Conservation (phyloP, 345 rosid genomes). For the Eucalyptus melliodora region DNA sequence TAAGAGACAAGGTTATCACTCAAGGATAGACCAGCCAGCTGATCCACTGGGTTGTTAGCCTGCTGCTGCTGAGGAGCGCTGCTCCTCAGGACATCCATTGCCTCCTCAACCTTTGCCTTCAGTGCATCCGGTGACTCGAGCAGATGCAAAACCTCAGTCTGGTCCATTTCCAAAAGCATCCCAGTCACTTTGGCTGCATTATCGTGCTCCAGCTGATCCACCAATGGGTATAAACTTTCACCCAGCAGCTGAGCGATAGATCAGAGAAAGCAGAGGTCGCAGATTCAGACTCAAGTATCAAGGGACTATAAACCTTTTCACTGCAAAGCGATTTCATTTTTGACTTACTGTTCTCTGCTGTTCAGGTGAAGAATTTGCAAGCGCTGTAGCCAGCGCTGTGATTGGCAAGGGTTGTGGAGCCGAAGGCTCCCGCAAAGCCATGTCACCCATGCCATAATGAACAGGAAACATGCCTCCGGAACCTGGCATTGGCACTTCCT, state of each 20-base stretch:
- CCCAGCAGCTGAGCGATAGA: constrained; percentile 44
- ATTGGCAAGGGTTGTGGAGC: constrained; percentile 41
- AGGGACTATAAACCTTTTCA: background rate
- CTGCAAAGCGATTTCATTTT: background rate
- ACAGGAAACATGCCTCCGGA: constrained; percentile 47
- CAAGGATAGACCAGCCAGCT: constrained; percentile 52
- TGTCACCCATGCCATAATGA: constrained; percentile 47
- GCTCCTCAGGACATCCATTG: constrained; percentile 58
- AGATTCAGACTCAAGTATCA: background rate
- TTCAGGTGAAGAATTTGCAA: constrained; percentile 63
- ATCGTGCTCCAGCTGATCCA: constrained; percentile 61
- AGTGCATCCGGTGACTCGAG: constrained; percentile 61
- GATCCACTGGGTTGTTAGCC: constrained; percentile 28
- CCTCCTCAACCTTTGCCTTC: constrained; percentile 60
- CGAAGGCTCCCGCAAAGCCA: constrained; percentile 37
- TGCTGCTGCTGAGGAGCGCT: constrained; percentile 43
- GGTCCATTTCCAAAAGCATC: constrained; percentile 89
- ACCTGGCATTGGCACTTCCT: constrained; percentile 38
- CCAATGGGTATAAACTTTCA: constrained; percentile 59
- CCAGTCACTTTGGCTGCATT: constrained; percentile 71
- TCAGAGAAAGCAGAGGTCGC: background rate
- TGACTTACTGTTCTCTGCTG: constrained; percentile 55
- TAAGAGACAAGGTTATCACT: constrained; percentile 35
- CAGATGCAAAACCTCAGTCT: constrained; percentile 70
- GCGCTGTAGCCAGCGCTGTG: constrained; percentile 53